A percentile compares a stretch with the other conserved stretches of the same genome.
These are phyloP conservation scores for Flaveria trinervia DNA, from an alignment of 129 eudicot genomes.

Conservation along the genomic window DNA sequence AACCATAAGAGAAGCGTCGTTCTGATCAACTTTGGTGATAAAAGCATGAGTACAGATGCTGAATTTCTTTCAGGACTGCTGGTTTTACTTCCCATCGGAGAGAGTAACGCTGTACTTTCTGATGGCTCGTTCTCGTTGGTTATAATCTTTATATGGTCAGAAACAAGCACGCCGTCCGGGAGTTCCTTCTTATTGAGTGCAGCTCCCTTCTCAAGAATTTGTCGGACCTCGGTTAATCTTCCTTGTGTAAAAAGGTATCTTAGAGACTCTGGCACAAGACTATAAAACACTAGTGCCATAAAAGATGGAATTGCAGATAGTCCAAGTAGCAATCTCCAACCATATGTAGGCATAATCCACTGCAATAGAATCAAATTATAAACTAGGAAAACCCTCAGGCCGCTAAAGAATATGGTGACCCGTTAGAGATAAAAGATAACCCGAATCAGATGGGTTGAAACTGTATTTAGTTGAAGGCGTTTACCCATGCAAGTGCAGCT, in stretches of 20 bases:
- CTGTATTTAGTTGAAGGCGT: background rate
- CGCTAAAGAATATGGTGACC: background rate
- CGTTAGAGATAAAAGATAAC: slow-evolving; percentile 8
- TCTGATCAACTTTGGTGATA: slow-evolving; percentile 49
- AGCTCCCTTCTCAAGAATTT: slow-evolving; percentile 49
- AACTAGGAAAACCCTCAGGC: background rate
- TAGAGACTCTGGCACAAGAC: slow-evolving; percentile 59
- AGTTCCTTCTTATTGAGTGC: slow-evolving; percentile 46
- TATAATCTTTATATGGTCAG: slow-evolving; percentile 29
- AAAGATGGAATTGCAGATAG: slow-evolving; percentile 65
- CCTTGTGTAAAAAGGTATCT: slow-evolving; percentile 65
- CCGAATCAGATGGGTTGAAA: slow-evolving; percentile 1
- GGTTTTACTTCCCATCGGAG: slow-evolving; percentile 29
- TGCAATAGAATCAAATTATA: slow-evolving; percentile 26
- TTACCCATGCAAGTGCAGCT: slow-evolving; percentile 81
- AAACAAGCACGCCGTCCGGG: slow-evolving; percentile 47
- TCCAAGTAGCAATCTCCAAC: slow-evolving; percentile 81
- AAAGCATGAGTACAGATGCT: slow-evolving; percentile 44
- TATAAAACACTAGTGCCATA: slow-evolving; percentile 45
- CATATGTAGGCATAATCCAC: slow-evolving; percentile 68
- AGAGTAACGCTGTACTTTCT: slow-evolving; percentile 33
- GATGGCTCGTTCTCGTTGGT: slow-evolving; percentile 32
- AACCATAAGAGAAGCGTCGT: slow-evolving; percentile 60
- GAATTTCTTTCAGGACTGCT: slow-evolving; percentile 26
- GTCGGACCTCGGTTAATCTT: slow-evolving; percentile 42